phyloP scores from a whole-genome alignment of 2,329 filamentous ascomycete genomes.

The Microdochium nivale region DNA sequence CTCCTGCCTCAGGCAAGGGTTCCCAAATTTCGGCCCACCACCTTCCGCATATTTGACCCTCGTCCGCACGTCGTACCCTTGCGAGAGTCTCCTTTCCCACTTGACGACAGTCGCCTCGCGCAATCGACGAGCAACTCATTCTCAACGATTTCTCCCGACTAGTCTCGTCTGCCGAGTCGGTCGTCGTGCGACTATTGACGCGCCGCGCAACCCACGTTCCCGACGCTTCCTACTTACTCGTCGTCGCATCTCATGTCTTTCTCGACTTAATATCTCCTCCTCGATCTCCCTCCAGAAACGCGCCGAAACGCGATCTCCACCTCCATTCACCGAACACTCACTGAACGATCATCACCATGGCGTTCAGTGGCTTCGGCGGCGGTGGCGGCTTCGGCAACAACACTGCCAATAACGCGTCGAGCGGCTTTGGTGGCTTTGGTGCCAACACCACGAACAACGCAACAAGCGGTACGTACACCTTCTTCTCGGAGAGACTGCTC shows the following conservation, averaged over 20 bases:
- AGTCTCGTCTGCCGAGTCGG: not conserved
- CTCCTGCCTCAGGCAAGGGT: not conserved
- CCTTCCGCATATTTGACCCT: not conserved
- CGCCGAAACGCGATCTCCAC: constrained; percentile 6
- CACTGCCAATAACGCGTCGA: constrained; percentile 28
- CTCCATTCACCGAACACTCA: constrained; percentile 5
- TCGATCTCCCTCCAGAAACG: constrained; percentile 4
- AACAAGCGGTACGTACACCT: constrained; percentile 41
- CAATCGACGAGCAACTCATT: not conserved
- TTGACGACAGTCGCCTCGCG: not conserved
- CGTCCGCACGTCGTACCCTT: not conserved
- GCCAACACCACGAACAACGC: constrained; percentile 26
- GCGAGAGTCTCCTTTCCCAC: not conserved
- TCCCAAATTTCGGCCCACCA: not conserved
- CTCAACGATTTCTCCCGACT: not conserved
- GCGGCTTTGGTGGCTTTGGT: constrained; percentile 52
- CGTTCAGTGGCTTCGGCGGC: constrained; percentile 45
- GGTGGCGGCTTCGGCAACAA: constrained; percentile 44
- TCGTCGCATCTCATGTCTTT: constrained; percentile 20
- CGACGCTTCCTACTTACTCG: not conserved
- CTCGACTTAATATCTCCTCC: not conserved
- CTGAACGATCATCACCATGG: constrained; percentile 33
- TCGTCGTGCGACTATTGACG: not conserved
- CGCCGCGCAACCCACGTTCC: not conserved
- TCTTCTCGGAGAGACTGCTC: constrained; percentile 8